Conservation (phyloP, 257 asterid genomes). For the Capsicum pubescens region DNA sequence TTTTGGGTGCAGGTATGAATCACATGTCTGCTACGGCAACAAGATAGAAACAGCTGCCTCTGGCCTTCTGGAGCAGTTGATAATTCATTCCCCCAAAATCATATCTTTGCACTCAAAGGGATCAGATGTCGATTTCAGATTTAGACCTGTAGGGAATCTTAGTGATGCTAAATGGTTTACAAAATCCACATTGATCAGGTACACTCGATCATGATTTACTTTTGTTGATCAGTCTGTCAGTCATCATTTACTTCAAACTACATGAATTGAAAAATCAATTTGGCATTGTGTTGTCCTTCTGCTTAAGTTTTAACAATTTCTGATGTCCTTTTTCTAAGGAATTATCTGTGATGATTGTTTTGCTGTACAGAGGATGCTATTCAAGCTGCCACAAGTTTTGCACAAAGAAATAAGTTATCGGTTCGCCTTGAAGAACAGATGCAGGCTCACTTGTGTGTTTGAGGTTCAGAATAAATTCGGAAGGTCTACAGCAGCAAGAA, state of each 20-base stretch:
- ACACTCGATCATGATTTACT: slow-evolving; percentile 32
- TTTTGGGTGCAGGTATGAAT: slow-evolving; percentile 67
- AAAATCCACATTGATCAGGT: slow-evolving; percentile 81
- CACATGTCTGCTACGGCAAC: slow-evolving; percentile 51
- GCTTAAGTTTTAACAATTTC: background rate
- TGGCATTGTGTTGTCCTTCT: background rate
- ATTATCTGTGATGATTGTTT: background rate
- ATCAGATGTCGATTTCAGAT: slow-evolving; percentile 58
- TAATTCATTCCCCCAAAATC: slow-evolving; percentile 64
- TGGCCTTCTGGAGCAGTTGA: slow-evolving; percentile 75
- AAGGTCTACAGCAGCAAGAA: slow-evolving; percentile 88
- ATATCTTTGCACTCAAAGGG: slow-evolving; percentile 65
- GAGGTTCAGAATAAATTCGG: slow-evolving; percentile 78
- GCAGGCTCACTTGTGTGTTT: slow-evolving; percentile 73
- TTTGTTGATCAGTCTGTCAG: slow-evolving; percentile 23
- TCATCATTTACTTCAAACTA: background rate
- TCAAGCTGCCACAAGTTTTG: too few relatives aligned
- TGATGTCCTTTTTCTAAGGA: background rate
- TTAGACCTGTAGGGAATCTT: slow-evolving; percentile 53
- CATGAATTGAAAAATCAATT: slow-evolving; percentile 3
- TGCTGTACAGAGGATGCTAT: too few relatives aligned
- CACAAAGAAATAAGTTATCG: too few relatives aligned
- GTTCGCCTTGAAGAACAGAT: slow-evolving; percentile 74
- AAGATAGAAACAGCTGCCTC: slow-evolving; percentile 64
- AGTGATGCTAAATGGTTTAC: slow-evolving; percentile 71